phyloP scores from a whole-genome alignment of 2,329 filamentous ascomycete genomes.

The Lachnellula occidentalis region DNA sequence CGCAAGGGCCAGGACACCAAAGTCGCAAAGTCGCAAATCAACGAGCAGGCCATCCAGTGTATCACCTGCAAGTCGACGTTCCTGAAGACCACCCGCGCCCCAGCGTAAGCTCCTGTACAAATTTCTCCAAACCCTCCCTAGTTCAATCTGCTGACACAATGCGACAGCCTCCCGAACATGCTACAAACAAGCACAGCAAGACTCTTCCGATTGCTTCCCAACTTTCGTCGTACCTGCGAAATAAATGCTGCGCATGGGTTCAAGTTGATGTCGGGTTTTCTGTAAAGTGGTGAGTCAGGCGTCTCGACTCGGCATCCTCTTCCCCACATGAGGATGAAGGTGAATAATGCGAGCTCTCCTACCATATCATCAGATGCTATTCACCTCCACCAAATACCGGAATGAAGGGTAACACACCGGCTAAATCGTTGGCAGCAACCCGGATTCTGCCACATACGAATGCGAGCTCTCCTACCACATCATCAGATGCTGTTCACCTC shows the following conservation, averaged over 20 bases:
- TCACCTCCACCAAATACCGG: no score
- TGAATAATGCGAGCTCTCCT: neutral
- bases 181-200: conserved; percentile 72
- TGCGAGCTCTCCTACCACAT: no score
- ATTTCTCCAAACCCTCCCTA: neutral
- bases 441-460: no score
- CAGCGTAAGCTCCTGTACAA: conserved; percentile 48
- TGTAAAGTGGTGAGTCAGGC: neutral
- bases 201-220: conserved; percentile 67
- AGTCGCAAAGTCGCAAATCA: conserved; percentile 62
- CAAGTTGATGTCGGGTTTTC: neutral
- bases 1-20: conserved; percentile 60
- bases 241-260: neutral
- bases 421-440: no score
- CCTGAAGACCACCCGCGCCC: conserved; percentile 69
- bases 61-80: conserved; percentile 72
- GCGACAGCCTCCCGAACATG: conserved; percentile 60
- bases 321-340: no score
- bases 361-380: no score
- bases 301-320: no score
- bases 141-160: neutral
- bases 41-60: conserved; percentile 72
- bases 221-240: conserved; percentile 30
- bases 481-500: no score
- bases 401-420: no score